Conservation (phyloP, 148 eudicot species). For the Gaultheria prostrata region DNA sequence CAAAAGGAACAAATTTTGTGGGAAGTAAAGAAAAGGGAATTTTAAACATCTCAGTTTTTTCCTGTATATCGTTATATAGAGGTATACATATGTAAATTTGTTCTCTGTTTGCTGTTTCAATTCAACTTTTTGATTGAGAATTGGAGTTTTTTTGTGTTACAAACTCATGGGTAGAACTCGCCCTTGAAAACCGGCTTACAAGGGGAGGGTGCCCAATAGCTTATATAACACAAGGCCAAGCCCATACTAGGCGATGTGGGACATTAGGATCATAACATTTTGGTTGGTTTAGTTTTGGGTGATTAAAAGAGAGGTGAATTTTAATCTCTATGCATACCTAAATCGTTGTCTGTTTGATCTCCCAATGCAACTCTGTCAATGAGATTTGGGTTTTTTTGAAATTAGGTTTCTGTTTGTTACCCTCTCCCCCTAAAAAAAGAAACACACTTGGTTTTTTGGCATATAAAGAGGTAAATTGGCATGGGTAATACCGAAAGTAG, state of each 20-base stretch:
- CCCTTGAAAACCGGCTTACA: no score
- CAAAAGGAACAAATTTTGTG: background rate
- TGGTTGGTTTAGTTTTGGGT: background rate
- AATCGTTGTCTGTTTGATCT: background rate
- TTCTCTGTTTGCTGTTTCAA: background rate
- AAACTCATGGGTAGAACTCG: no score
- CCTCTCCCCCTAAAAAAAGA: background rate
- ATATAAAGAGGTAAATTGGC: constrained; percentile 11
- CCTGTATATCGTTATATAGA: background rate
- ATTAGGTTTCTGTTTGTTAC: background rate
- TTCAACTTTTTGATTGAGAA: background rate
- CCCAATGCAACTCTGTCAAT: background rate
- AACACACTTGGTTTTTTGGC: background rate
- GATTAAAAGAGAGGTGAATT: background rate
- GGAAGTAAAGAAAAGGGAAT: background rate
- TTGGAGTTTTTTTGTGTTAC: background rate
- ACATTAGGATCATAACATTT: no score
- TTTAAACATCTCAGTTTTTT: background rate
- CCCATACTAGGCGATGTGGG: no score
- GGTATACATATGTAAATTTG: background rate
- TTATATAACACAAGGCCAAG: no score
- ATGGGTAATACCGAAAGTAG: constrained; percentile 74
- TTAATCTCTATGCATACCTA: background rate
- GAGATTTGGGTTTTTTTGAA: background rate
- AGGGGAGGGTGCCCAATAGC: no score